Base-by-base conservation (phyloP, 129 eudicot species). In the Sambucus nigra region DNA sequence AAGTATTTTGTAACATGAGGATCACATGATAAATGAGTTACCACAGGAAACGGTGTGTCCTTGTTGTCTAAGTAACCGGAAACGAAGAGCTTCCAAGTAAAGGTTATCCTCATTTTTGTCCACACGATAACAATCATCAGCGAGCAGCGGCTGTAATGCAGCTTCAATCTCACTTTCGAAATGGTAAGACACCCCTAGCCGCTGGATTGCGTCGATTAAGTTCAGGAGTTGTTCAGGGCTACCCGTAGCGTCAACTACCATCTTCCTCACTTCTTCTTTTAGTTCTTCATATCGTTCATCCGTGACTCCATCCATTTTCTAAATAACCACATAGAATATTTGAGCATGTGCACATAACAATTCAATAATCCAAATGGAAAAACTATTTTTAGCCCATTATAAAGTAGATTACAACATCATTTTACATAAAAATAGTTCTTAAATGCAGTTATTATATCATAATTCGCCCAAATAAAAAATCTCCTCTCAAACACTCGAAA, bases 41-140 rank as follows among this genome's bases (percentile, higher is more conserved):
- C 78, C 64, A 17, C 42, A 59, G 9, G 73, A 25, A 4, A 65
- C 42, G 13, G 16, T 1, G 29, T 57, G 26, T 0, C 72, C 67
- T 40, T 52, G 62, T 60, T 69, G 74, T 26, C 74, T 58, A 2
- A 69, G 45, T 7, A 69, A 14, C 17, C 60, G 55, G 26, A 72
- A 65, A 0, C 55, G 51, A 5, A 65, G 63, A 11, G 78, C 31
- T 25, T 54, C 66, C n/a, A 25, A 19, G 41, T 38, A 28, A 4
- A 72, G 72, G 51, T 66, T 66, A 27, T 66, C 32, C 0, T 25
- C 46, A 25, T 60, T 31, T 2, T 32, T 6, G 15, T 15, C 7
- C 2, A 23, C 25, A 5, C 9, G 10, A 11, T 22, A 35, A 1
- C 10, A 2, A 7, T 45, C 26, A 6, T 1, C 24, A 9, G 49